Base-by-base conservation (phyloP, 306 rosid species). In the Vigna trinervia region DNA sequence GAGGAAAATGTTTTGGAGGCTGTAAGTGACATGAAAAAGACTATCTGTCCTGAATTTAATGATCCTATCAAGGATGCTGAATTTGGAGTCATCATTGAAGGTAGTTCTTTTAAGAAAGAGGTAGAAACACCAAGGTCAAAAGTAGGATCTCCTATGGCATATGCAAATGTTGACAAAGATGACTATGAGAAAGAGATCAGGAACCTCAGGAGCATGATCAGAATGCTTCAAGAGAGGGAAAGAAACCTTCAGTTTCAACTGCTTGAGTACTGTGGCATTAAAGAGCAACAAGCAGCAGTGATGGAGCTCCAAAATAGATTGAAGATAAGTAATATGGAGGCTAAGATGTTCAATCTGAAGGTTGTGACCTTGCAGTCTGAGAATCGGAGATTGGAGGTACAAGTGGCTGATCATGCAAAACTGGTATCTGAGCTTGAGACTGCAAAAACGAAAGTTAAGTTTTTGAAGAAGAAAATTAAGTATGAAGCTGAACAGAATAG, bases 231-330 rank as follows among this genome's bases (percentile, higher is more conserved):
- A 80, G 98, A 92, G 82, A 89, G 96, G 83, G 98, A 96, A 85
- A 73, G 80, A 67, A 78, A 52, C 69, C 96, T 92, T 4, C 98
- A 96, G 86, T 81, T 87, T 56, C 93, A 92, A 82, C 75, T 96
- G 64, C 97, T 91, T 0, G 98, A 92, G 84, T 91, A 88, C 53
- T 89, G 90, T 48, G 99, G 99, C 50, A 87, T 92, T 20, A 89
- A 80, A 83, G 98, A 96, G 86, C 94, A 96, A 85, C 96, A 91
- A 83, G 73, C 89, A 53, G 89, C 89, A 8, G 90, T 89, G 15
- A 86, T 87, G 89, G 99, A 96, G 84, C 96, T 96, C 52, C 93
- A 84, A 78, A 96, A 89, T 38, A 78, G 93, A 69, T 84, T 96
- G 85, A 89, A 87, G 85, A 78, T 96, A 74, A 91, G 87, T 60